phyloP scores from a whole-genome alignment of 345 rosid genomes.

The Eucalyptus camaldulensis region DNA sequence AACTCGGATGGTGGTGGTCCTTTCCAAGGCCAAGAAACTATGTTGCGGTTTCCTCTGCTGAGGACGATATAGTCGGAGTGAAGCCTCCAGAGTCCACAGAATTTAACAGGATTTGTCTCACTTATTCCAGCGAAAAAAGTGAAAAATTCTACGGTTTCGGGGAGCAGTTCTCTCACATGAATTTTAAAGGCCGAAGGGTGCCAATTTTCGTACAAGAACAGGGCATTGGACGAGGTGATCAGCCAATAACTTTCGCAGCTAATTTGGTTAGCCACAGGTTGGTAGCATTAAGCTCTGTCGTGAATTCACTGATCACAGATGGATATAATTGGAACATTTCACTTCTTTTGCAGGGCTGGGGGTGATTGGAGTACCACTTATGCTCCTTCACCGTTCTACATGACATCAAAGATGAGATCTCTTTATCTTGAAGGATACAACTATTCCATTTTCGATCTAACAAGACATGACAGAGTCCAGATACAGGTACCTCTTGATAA shows the following conservation, averaged over 20 bases:
- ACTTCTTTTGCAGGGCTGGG: constrained; percentile 35
- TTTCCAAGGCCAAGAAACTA: constrained; percentile 21
- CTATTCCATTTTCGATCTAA: constrained; percentile 59
- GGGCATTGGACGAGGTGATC: constrained; percentile 81
- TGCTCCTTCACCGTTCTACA: constrained; percentile 76
- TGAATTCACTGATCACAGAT: not conserved
- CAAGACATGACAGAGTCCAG: constrained; percentile 45
- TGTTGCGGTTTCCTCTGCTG: constrained; percentile 13
- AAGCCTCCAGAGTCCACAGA: constrained; percentile 6
- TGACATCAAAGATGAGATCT: constrained; percentile 64
- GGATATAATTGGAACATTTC: not conserved
- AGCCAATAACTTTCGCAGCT: constrained; percentile 62
- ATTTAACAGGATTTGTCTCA: constrained; percentile 41
- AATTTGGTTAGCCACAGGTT: constrained; percentile 72
- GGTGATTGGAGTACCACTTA: constrained; percentile 75
- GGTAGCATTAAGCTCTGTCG: not conserved
- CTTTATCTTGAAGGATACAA: constrained; percentile 61
- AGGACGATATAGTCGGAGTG: constrained; percentile 15
- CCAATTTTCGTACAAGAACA: constrained; percentile 76
- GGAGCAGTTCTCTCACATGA: constrained; percentile 67
- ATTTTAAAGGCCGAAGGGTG: constrained; percentile 61
- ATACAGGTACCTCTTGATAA: constrained; percentile 35
- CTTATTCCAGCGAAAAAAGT: constrained; percentile 41
- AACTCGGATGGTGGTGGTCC: constrained; percentile 14
- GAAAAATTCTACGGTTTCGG: constrained; percentile 65